Evolutionary conservation across 1,284 basidiomycete genomes (phyloP).

Genomic region (Golubevia sp.): DNA sequence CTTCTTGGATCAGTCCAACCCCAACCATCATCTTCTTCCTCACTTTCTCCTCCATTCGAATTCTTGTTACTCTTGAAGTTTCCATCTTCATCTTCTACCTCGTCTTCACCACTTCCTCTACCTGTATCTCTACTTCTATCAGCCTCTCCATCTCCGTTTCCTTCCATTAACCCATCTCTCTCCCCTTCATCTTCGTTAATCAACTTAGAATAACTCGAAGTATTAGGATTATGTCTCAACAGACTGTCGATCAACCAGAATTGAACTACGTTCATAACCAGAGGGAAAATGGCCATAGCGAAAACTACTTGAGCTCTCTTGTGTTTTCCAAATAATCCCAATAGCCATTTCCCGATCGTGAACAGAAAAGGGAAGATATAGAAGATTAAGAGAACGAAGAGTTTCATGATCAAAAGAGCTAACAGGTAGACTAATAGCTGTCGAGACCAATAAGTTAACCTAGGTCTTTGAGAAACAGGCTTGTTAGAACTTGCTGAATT

Average conservation of each 20-base stretch:
- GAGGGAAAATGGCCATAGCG: constrained; percentile 54
- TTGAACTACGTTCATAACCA: constrained; percentile 54
- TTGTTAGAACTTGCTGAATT: too few species aligned
- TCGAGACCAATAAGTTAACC: constrained; percentile 41
- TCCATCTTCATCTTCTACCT: too few species aligned
- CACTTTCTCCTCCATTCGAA: not conserved
- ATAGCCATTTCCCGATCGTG: constrained; percentile 39
- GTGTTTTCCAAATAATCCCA: constrained; percentile 42
- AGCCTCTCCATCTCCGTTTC: too few species aligned
- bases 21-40: not conserved
- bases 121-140: too few species aligned
- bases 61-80: not conserved
- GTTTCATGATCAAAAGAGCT: constrained; percentile 49
- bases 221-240: constrained; percentile 45
- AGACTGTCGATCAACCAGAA: constrained; percentile 60
- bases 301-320: constrained; percentile 51
- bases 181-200: not conserved
- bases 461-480: constrained; percentile 2
- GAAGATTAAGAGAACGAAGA: constrained; percentile 33
- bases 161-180: not conserved
- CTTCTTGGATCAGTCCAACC: not conserved
- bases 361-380: constrained; percentile 47
- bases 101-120: too few species aligned
- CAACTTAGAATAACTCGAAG: constrained; percentile 28
- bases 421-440: constrained; percentile 50